These are phyloP conservation scores for Malassezia nana DNA, from an alignment of 1,284 basidiomycete species.

Conservation along the genomic window DNA sequence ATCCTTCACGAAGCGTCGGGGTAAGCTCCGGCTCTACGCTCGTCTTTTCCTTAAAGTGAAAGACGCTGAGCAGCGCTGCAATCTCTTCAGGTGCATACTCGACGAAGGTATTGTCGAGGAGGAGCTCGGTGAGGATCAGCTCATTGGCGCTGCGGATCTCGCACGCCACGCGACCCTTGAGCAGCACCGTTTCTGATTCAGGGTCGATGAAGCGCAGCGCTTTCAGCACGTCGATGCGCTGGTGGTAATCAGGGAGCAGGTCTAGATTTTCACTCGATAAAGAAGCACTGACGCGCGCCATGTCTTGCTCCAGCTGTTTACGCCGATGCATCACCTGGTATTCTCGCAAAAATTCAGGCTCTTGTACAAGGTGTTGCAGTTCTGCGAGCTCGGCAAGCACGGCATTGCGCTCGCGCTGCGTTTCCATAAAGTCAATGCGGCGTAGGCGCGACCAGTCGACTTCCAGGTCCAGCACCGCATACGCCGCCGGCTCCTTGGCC, in stretches of 20 bases:
- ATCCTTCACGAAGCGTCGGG: constrained; percentile 65
- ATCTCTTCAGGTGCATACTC: constrained; percentile 87
- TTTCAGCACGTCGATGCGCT: constrained; percentile 79
- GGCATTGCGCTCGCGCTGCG: constrained; percentile 58
- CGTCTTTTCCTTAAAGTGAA: constrained; percentile 95
- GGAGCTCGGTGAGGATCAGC: constrained; percentile 84
- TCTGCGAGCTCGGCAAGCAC: constrained; percentile 47
- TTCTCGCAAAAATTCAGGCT: constrained; percentile 59
- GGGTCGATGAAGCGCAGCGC: constrained; percentile 55
- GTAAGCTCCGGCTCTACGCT: constrained; percentile 72
- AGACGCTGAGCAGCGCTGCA: constrained; percentile 89
- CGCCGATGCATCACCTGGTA: constrained; percentile 65
- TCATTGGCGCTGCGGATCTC: constrained; percentile 92
- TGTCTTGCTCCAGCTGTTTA: constrained; percentile 63
- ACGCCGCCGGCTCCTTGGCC: background rate
- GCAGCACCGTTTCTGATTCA: constrained; percentile 74
- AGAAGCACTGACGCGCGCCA: constrained; percentile 51
- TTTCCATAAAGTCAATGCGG: constrained; percentile 84
- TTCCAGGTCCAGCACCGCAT: constrained; percentile 25
- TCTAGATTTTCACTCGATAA: constrained; percentile 79
- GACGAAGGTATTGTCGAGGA: constrained; percentile 86
- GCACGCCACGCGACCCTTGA: constrained; percentile 96
- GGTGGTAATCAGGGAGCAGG: constrained; percentile 91
- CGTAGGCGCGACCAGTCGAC: constrained; percentile 70
- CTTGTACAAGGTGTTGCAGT: constrained; percentile 16